Evolutionary conservation across 1,284 basidiomycete species (phyloP).

Genomic region (Microbotryum scabiosae): DNA sequence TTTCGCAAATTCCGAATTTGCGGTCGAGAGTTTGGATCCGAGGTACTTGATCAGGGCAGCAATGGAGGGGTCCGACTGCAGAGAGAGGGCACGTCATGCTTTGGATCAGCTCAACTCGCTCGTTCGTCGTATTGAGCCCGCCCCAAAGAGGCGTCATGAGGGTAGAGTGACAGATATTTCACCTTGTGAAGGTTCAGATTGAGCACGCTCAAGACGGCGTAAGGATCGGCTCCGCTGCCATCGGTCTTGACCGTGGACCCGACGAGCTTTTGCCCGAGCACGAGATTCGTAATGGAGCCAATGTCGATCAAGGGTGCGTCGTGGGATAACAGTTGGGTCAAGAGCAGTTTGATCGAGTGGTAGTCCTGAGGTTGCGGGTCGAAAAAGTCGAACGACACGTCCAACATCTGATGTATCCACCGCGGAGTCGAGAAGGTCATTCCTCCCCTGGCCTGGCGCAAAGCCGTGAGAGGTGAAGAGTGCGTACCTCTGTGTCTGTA

Average conservation of each 20-base stretch:
- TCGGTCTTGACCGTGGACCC: conserved; percentile 91
- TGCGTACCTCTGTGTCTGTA: too few relatives aligned
- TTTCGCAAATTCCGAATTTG: conserved; percentile 18
- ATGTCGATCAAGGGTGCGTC: conserved; percentile 65
- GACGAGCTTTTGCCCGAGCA: conserved; percentile 61
- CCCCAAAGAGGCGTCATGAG: too few relatives aligned
- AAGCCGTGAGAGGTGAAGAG: too few relatives aligned
- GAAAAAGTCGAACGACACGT: conserved; percentile 90
- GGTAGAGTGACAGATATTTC: too few relatives aligned
- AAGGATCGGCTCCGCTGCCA: conserved; percentile 44
- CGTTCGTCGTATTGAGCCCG: background rate
- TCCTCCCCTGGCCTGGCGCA: too few relatives aligned
- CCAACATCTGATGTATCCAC: conserved; percentile 44
- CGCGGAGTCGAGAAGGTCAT: too few relatives aligned
- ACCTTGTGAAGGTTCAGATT: conserved; percentile 72
- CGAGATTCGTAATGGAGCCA: conserved; percentile 65
- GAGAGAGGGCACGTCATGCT: background rate
- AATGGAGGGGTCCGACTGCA: conserved; percentile 59
- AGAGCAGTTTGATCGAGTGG: conserved; percentile 69
- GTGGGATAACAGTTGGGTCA: conserved; percentile 69
- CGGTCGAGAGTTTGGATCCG: conserved; percentile 53
- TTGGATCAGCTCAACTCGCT: too few relatives aligned
- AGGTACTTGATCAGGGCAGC: conserved; percentile 63
- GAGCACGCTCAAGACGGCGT: conserved; percentile 61
- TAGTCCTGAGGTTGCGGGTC: conserved; percentile 76